phyloP scores from a whole-genome alignment of 2,329 filamentous ascomycete genomes.

The Talaromyces sp. region DNA sequence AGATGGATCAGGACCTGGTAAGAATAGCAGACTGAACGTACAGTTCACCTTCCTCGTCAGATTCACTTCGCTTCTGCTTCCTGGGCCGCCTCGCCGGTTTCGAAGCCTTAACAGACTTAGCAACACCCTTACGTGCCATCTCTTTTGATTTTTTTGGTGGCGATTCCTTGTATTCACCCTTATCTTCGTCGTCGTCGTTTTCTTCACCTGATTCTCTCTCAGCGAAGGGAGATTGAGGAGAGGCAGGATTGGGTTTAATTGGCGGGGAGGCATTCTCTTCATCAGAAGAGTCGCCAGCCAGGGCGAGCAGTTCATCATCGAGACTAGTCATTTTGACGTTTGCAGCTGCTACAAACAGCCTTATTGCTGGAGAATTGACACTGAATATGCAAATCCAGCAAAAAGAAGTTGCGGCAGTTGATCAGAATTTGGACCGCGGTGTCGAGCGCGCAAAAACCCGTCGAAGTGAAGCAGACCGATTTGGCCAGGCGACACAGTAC shows the following conservation, averaged over 20 bases:
- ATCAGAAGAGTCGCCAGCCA: conserved; percentile 71
- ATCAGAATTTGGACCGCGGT: background rate
- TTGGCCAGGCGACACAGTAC: background rate
- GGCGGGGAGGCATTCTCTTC: conserved; percentile 53
- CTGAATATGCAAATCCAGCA: background rate
- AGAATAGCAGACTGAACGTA: conserved; percentile 51
- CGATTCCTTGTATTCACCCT: conserved; percentile 31
- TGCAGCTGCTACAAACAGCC: background rate
- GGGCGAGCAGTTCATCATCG: conserved; percentile 88
- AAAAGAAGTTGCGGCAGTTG: conserved; percentile 8
- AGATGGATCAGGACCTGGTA: background rate
- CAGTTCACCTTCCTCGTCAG: conserved; percentile 77
- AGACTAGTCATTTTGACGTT: conserved; percentile 64
- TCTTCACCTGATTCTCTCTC: background rate
- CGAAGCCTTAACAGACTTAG: conserved; percentile 31
- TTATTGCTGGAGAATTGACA: background rate
- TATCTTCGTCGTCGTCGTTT: background rate
- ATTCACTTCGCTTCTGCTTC: conserved; percentile 56
- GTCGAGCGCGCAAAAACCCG: conserved; percentile 12
- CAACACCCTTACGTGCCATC: conserved; percentile 48
- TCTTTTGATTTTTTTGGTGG: conserved; percentile 43
- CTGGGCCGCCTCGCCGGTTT: conserved; percentile 35
- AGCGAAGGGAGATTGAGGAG: conserved; percentile 54
- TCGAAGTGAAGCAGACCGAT: background rate
- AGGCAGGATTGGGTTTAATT: conserved; percentile 54